Conservation (phyloP, 1,284 basidiomycete genomes). For the Moniliophthora roreri region DNA sequence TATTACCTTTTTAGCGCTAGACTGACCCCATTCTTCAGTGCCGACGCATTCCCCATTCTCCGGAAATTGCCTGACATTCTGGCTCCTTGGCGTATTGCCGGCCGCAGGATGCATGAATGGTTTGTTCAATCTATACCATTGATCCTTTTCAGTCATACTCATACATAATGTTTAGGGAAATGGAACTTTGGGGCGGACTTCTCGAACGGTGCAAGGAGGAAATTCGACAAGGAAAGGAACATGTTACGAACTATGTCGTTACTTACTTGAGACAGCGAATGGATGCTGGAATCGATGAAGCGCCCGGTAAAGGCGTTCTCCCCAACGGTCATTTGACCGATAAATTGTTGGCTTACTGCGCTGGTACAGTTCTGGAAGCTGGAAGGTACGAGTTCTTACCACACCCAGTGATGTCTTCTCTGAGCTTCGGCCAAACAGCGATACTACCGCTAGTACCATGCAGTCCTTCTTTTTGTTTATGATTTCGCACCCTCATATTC, state of each 20-base stretch:
- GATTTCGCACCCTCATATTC: conserved; percentile 21
- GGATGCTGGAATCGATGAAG: conserved; percentile 23
- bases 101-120: conserved; percentile 1
- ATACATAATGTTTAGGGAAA: too few species aligned
- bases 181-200: neutral
- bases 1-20: neutral
- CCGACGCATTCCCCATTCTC: conserved; percentile 2
- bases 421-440: conserved; percentile 5
- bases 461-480: conserved; percentile 26
- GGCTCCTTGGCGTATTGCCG: neutral
- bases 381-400: conserved; percentile 12
- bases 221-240: neutral
- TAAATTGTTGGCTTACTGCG: conserved; percentile 28
- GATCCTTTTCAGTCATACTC: neutral
- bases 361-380: conserved; percentile 22
- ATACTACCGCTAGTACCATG: conserved; percentile 26
- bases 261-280: conserved; percentile 25
- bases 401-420: too few species aligned
- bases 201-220: conserved; percentile 1
- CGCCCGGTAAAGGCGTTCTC: conserved; percentile 25
- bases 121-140: neutral
- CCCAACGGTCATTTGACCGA: conserved; percentile 29
- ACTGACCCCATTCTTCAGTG: neutral
- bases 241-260: conserved; percentile 16
- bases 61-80: neutral